A percentile compares a stretch with the other conserved stretches of the same genome.
Evolutionary conservation across 768 basidiomycete species (phyloP).

Genomic region (Floccularia luteovirens): DNA sequence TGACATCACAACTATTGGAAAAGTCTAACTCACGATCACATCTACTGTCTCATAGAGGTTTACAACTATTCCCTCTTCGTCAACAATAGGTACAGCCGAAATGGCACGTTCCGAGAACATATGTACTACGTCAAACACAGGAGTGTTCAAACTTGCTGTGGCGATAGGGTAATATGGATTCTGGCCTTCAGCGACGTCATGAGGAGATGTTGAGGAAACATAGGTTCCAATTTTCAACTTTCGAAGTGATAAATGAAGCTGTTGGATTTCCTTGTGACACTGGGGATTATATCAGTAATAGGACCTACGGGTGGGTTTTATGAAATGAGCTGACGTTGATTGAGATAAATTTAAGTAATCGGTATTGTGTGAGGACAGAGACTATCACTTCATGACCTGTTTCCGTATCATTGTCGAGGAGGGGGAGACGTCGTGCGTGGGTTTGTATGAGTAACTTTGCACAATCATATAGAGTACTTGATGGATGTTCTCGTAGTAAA

Average conservation of each 20-base stretch:
- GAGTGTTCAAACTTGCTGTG: slow-evolving; percentile 84
- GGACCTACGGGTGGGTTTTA: slow-evolving; percentile 5
- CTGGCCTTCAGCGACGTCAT: slow-evolving; percentile 39
- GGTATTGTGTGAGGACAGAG: slow-evolving; percentile 93
- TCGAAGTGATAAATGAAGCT: slow-evolving; percentile 73
- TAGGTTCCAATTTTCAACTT: slow-evolving; percentile 93
- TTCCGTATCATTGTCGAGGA: slow-evolving; percentile 89
- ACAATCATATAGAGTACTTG: slow-evolving; percentile 83
- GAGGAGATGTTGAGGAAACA: slow-evolving; percentile 46
- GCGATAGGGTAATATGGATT: slow-evolving; percentile 87
- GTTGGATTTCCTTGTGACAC: slow-evolving; percentile 82
- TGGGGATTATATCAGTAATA: slow-evolving; percentile 17
- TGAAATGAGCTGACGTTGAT: slow-evolving; percentile 66
- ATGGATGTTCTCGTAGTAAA: slow-evolving; percentile 82
- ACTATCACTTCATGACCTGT: slow-evolving; percentile 95
- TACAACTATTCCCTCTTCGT: slow-evolving; percentile 86
- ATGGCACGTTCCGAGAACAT: slow-evolving; percentile 96
- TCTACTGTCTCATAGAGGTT: slow-evolving; percentile 99
- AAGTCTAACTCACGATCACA: slow-evolving; percentile 70
- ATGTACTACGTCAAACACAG: slow-evolving; percentile 97
- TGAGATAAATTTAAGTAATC: slow-evolving; percentile 96
- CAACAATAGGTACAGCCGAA: slow-evolving; percentile 94
- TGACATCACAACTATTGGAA: slow-evolving; percentile 2
- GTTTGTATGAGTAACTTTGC: slow-evolving; percentile 88
- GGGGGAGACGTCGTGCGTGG: slow-evolving; percentile 88